These are phyloP conservation scores for Pseudocercospora macadamiae DNA, from an alignment of 2,329 filamentous ascomycete genomes.

Conservation along the genomic window DNA sequence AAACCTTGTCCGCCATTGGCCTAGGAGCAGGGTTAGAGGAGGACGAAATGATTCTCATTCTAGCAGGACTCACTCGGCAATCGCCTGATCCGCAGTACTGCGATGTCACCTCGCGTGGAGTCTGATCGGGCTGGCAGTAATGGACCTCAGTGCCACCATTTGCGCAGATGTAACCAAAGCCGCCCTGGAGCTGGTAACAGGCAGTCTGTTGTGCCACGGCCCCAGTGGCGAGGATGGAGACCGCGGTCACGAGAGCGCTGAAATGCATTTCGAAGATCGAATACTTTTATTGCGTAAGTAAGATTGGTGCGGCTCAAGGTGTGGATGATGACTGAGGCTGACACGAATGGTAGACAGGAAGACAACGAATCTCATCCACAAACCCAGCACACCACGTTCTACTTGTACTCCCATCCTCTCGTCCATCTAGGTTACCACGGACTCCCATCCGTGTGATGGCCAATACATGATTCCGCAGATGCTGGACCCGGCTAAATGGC, in stretches of 20 bases:
- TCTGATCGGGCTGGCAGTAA: slow-evolving; percentile 13
- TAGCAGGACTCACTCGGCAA: slow-evolving; percentile 2
- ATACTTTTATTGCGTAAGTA: no score
- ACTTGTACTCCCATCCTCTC: background rate
- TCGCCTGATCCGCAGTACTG: slow-evolving; percentile 13
- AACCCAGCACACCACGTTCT: background rate
- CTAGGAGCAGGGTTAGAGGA: background rate
- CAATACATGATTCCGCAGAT: no score
- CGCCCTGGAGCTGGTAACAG: slow-evolving; percentile 9
- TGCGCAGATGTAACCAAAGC: slow-evolving; percentile 17
- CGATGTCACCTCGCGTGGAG: background rate
- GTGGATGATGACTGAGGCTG: no score
- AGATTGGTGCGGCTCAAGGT: no score
- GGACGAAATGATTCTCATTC: background rate
- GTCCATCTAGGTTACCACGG: no score
- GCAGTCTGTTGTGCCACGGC: slow-evolving; percentile 4
- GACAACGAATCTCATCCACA: background rate
- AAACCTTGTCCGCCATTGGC: slow-evolving; percentile 3
- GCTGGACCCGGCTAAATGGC: no score
- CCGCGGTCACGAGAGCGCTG: slow-evolving; percentile 5
- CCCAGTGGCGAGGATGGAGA: slow-evolving; percentile 1
- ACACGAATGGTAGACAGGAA: no score
- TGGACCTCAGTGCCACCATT: slow-evolving; percentile 3
- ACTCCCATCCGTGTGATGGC: no score
- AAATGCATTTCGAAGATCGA: background rate